A percentile compares a stretch with the other conserved stretches of the same genome.
Conservation (phyloP, 1,284 basidiomycete species). For the Ceratobasidium theobromae region DNA sequence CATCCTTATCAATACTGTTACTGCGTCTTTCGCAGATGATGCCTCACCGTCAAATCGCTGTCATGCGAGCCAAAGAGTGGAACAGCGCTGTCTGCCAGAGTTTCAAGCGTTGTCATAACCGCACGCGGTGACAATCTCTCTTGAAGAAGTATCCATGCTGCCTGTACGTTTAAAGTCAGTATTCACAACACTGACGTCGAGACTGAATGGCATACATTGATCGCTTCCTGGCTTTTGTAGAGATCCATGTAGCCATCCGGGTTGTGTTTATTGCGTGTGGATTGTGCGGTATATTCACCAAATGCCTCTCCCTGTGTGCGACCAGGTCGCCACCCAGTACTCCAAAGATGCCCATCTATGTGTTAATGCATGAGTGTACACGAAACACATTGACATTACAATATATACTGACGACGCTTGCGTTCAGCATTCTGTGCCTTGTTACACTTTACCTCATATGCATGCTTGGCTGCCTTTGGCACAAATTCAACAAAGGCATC, state of each 20-base stretch:
- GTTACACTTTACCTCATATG: background rate
- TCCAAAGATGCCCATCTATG: background rate
- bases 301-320: background rate
- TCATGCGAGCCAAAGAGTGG: conserved; percentile 9
- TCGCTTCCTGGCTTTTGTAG: background rate
- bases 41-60: background rate
- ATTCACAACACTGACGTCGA: background rate
- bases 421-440: background rate
- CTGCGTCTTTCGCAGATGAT: background rate
- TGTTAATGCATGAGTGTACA: background rate
- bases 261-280: background rate
- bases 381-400: background rate
- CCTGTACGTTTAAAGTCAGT: background rate
- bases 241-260: background rate
- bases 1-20: background rate
- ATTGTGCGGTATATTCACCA: background rate
- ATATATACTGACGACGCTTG: background rate
- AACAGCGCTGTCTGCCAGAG: background rate
- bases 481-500: background rate
- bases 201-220: background rate
- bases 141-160: background rate
- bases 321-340: background rate
- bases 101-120: background rate
- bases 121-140: background rate
- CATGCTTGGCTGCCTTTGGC: background rate